Evolutionary conservation across 208 protist species (phyloP).

Genomic region (Acanthamoeba lenticulata): DNA sequence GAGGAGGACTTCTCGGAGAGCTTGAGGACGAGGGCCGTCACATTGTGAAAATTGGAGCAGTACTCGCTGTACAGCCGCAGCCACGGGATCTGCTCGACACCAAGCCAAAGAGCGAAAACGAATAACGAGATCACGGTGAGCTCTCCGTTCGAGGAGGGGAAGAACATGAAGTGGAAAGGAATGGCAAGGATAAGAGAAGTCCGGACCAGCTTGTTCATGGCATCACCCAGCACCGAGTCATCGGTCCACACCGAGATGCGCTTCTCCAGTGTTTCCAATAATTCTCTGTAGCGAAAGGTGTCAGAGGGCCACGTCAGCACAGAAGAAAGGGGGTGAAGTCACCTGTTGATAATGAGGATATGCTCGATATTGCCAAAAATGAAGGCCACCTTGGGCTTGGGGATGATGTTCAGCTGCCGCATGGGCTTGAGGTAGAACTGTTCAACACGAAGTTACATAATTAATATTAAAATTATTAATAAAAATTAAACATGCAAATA

Average conservation of each 20-base stretch:
- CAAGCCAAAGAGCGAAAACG: background rate
- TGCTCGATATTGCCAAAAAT: slow-evolving; percentile 64
- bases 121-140: background rate
- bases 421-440: slow-evolving; percentile 60
- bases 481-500: background rate
- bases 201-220: slow-evolving; percentile 68
- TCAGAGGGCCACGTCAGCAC: background rate
- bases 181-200: background rate
- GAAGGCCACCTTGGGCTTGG: slow-evolving; percentile 47
- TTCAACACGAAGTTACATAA: background rate
- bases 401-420: slow-evolving; percentile 29
- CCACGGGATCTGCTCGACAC: slow-evolving; percentile 20
- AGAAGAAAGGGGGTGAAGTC: background rate
- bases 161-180: background rate
- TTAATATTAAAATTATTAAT: background rate
- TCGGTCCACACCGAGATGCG: background rate
- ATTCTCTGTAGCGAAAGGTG: background rate
- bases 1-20: slow-evolving; percentile 26
- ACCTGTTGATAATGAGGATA: slow-evolving; percentile 66
- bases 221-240: slow-evolving; percentile 4
- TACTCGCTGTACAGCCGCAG: slow-evolving; percentile 46
- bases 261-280: slow-evolving; percentile 46
- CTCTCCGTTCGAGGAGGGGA: background rate
- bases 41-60: slow-evolving; percentile 59
- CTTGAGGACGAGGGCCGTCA: background rate